Evolutionary conservation across 2,329 filamentous ascomycete genomes (phyloP).

Genomic region (Phialophora macrospora): DNA sequence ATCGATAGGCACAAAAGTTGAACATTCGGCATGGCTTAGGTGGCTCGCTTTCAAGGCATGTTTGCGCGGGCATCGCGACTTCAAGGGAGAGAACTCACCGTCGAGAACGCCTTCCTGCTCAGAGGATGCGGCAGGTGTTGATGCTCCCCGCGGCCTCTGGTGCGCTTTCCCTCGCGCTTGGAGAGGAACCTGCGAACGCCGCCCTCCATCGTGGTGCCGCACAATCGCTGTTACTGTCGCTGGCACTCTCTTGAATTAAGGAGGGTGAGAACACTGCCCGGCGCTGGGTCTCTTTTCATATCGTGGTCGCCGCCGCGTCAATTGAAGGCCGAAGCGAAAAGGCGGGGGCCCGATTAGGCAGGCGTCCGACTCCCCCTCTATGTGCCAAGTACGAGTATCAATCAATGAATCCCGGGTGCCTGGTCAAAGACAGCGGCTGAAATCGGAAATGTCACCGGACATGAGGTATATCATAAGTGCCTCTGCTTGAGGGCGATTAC

Average conservation of each 20-base stretch:
- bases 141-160: slow-evolving; percentile 21
- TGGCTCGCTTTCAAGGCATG: slow-evolving; percentile 2
- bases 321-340: slow-evolving; percentile 6
- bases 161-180: slow-evolving; percentile 46
- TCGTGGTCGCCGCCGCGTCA: slow-evolving; percentile 6
- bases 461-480: slow-evolving; percentile 9
- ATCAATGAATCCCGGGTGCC: not conserved
- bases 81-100: slow-evolving; percentile 25
- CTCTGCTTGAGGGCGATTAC: slow-evolving; percentile 21
- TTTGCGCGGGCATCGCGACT: slow-evolving; percentile 8
- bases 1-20: slow-evolving; percentile 31
- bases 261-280: not conserved
- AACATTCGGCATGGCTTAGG: slow-evolving; percentile 28
- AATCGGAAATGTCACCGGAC: slow-evolving; percentile 15
- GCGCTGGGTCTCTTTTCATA: slow-evolving; percentile 7
- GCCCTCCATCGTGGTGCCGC: slow-evolving; percentile 43
- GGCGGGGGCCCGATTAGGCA: slow-evolving; percentile 3
- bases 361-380: not conserved
- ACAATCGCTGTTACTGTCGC: not conserved
- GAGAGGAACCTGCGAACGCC: slow-evolving; percentile 51
- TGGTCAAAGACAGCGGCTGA: slow-evolving; percentile 9
- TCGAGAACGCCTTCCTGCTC: slow-evolving; percentile 22
- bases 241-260: not conserved
- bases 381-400: not conserved
- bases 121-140: slow-evolving; percentile 20